phyloP scores from a whole-genome alignment of 2,329 filamentous ascomycete genomes.

The Cercospora brassicicola region DNA sequence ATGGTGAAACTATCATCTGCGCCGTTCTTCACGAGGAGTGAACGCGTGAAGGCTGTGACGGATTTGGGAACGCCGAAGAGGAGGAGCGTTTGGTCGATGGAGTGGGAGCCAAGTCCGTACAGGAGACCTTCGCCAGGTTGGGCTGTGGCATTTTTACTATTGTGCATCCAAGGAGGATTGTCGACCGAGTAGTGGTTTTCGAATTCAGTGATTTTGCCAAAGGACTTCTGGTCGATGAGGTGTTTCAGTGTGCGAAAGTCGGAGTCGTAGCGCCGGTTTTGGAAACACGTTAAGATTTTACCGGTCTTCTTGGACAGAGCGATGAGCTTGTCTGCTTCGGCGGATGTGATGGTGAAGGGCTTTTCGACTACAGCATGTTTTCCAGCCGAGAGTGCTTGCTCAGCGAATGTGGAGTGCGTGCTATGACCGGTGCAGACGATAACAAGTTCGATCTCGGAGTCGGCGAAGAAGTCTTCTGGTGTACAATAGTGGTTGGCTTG shows the following conservation, averaged over 20 bases:
- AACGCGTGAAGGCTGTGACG: constrained; percentile 37
- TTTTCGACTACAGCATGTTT: constrained; percentile 47
- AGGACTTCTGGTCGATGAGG: constrained; percentile 28
- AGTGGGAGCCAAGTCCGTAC: constrained; percentile 46
- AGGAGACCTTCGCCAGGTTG: constrained; percentile 45
- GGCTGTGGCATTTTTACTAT: constrained; percentile 35
- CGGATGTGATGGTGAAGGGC: constrained; percentile 39
- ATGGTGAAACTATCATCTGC: constrained; percentile 42
- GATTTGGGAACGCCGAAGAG: constrained; percentile 41
- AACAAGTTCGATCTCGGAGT: constrained; percentile 40
- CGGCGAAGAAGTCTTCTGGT: constrained; percentile 40
- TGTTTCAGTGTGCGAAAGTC: constrained; percentile 42
- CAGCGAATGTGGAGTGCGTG: constrained; percentile 38
- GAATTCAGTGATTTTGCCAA: constrained; percentile 39
- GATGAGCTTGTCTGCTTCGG: constrained; percentile 41
- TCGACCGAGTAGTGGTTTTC: constrained; percentile 45
- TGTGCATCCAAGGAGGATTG: constrained; percentile 43
- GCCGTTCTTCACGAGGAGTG: constrained; percentile 34
- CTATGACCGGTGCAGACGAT: constrained; percentile 40
- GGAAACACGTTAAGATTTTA: constrained; percentile 42
- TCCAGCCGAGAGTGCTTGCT: constrained; percentile 38
- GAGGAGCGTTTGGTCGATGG: constrained; percentile 42
- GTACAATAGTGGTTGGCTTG: constrained; percentile 40
- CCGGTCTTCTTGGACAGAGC: constrained; percentile 34
- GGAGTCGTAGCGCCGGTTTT: constrained; percentile 44